Base-by-base conservation (phyloP, 768 basidiomycete genomes). In the Podaxis sp. region DNA sequence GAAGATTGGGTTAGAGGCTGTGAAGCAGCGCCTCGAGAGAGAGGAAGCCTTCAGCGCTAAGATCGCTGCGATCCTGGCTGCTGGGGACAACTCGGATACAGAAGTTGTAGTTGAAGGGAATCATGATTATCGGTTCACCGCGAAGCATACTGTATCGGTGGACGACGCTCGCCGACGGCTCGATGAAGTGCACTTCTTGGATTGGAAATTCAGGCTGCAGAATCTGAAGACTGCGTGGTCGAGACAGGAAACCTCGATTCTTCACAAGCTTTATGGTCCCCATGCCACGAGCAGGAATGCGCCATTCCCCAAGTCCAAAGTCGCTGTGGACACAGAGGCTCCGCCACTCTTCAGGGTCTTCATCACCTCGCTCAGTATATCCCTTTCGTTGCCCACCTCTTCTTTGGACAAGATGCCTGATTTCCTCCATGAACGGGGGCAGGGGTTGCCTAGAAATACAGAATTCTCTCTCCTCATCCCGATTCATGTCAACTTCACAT, bases 11-110 rank as follows among this genome's bases (percentile, higher is more conserved):
- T 73, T 82, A 38, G 82, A 85, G 40, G 94, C 93, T 51, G 86
- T 87, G 42, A 81, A 80, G 55, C 80, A 84, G 13, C 79, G 95
- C 32, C 72, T 86, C 48, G 89, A 87, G 53, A 83, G 93, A 0
- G 90, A 94, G 59, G 85, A 87, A 35, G 92, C 90, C 1, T 96
- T 96, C 70, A 74, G 78, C 13, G 87, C 86, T 5, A 95, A 94
- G 69, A 88, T 87, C 14, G 80, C 82, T n/a, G 82, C 85, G 0
- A 86, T 95, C 59, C 72, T 71, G 55, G 60, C 72, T 2, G 61
- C 68, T 9, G 64, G 69, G 7, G 48, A 68, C 3, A 57, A 67
- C 1, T 58, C 64, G 14, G 42, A 56, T 47, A 44, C 62, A 16
- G 47, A 59, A 14, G 51, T 54, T 3, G 42, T 54, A 28, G 50